phyloP scores from a whole-genome alignment of 441 rosid species.

The Adansonia grandidieri region DNA sequence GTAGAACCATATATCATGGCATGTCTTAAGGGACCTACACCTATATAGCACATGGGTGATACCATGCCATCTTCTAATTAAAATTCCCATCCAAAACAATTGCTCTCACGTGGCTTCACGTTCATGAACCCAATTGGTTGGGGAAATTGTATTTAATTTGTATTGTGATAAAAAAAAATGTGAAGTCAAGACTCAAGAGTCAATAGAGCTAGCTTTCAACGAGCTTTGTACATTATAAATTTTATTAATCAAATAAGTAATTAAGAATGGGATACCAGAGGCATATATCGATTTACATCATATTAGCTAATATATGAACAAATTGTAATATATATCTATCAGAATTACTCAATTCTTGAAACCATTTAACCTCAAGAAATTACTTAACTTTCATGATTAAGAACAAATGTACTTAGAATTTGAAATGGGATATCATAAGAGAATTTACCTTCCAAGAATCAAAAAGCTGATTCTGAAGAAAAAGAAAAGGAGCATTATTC shows the following conservation, averaged over 20 bases:
- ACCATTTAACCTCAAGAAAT: neutral
- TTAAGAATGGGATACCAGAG: neutral
- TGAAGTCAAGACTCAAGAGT: neutral
- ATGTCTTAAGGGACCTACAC: slow-evolving; percentile 39
- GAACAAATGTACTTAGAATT: neutral
- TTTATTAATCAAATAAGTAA: neutral
- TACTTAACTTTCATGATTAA: slow-evolving; percentile 7
- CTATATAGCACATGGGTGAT: slow-evolving; percentile 39
- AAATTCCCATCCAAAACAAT: slow-evolving; percentile 26
- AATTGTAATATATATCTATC: too few relatives aligned
- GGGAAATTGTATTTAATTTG: slow-evolving; percentile 7
- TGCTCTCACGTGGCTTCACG: slow-evolving; percentile 30
- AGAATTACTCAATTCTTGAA: neutral
- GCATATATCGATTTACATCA: neutral
- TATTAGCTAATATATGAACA: neutral
- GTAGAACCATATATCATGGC: slow-evolving; percentile 38
- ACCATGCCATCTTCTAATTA: slow-evolving; percentile 25
- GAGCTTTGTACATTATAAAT: neutral
- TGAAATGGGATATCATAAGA: neutral
- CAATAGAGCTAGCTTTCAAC: neutral
- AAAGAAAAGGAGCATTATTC: slow-evolving; percentile 59
- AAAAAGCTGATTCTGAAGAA: slow-evolving; percentile 58
- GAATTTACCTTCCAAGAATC: slow-evolving; percentile 54
- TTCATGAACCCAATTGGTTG: slow-evolving; percentile 14
- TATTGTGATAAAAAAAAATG: too few relatives aligned